A percentile compares a stretch with the other conserved stretches of the same genome.
phyloP scores from a whole-genome alignment of 192 early-diverging fungal species.

The Spizellomyces sp. region DNA sequence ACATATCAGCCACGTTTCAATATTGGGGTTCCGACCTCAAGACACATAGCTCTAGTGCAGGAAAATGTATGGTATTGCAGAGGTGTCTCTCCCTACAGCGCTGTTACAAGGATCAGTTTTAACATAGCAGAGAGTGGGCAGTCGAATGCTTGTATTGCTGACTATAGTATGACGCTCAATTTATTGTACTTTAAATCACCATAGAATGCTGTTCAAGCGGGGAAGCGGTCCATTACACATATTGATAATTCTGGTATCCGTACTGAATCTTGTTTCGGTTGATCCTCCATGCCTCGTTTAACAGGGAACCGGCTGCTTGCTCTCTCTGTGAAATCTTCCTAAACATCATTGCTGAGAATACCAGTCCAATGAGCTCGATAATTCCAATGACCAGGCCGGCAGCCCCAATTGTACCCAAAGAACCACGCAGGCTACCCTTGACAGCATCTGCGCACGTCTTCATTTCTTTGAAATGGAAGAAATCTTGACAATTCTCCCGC shows the following conservation, averaged over 20 bases:
- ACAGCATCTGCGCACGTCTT: conserved; percentile 37
- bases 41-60: too few relatives aligned
- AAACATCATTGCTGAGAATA: conserved; percentile 52
- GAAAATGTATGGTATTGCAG: too few relatives aligned
- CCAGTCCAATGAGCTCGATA: conserved; percentile 54
- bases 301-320: conserved; percentile 36
- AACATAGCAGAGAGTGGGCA: too few relatives aligned
- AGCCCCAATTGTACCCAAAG: conserved; percentile 51
- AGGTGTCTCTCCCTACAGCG: too few relatives aligned
- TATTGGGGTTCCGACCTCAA: too few relatives aligned
- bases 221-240: conserved; percentile 34
- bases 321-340: conserved; percentile 54
- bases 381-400: conserved; percentile 55
- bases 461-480: conserved; percentile 8
- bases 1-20: too few relatives aligned
- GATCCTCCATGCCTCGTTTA: conserved; percentile 63
- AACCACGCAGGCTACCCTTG: conserved; percentile 30
- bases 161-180: too few relatives aligned
- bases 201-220: too few relatives aligned
- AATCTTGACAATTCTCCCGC: not conserved
- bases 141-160: too few relatives aligned
- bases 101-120: too few relatives aligned
- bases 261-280: conserved; percentile 61
- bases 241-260: conserved; percentile 60
- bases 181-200: too few relatives aligned